A percentile compares a stretch with the other conserved stretches of the same genome.
Evolutionary conservation across 1,284 basidiomycete species (phyloP).

Genomic region (Naganishia cerealis): DNA sequence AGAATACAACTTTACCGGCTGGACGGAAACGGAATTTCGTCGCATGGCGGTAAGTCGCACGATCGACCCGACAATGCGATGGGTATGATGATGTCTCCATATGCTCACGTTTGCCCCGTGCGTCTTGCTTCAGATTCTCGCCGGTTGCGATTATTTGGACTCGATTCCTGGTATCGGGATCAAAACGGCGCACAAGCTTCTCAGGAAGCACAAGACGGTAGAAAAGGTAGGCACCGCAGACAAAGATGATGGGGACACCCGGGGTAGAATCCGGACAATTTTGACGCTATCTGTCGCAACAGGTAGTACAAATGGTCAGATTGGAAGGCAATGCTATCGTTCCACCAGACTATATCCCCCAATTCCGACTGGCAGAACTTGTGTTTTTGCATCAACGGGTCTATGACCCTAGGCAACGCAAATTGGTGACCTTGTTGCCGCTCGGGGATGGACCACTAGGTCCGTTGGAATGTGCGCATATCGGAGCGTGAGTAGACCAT

Average conservation of each 20-base stretch:
- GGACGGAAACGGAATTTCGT: conserved; percentile 86
- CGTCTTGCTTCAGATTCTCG: conserved; percentile 65
- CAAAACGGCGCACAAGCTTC: conserved; percentile 84
- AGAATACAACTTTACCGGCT: conserved; percentile 77
- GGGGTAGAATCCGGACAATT: background rate
- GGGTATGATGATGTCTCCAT: background rate
- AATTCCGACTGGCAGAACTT: conserved; percentile 75
- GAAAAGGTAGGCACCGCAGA: conserved; percentile 64
- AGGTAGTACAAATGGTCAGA: conserved; percentile 68
- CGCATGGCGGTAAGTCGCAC: conserved; percentile 68
- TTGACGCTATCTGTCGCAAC: background rate
- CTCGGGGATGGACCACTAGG: conserved; percentile 59
- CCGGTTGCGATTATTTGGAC: conserved; percentile 96
- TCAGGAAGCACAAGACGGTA: conserved; percentile 80
- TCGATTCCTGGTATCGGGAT: conserved; percentile 93
- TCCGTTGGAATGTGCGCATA: conserved; percentile 67
- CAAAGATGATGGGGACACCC: background rate
- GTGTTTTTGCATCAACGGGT: conserved; percentile 94
- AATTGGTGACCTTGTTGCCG: conserved; percentile 69
- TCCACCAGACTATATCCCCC: conserved; percentile 70
- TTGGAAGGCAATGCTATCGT: conserved; percentile 83
- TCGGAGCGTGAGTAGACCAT: conserved; percentile 65
- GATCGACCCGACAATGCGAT: background rate
- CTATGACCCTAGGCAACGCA: conserved; percentile 70
- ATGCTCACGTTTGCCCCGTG: background rate